Base-by-base conservation (phyloP, 2,329 filamentous ascomycete species). In the Calonectria leucothoes region DNA sequence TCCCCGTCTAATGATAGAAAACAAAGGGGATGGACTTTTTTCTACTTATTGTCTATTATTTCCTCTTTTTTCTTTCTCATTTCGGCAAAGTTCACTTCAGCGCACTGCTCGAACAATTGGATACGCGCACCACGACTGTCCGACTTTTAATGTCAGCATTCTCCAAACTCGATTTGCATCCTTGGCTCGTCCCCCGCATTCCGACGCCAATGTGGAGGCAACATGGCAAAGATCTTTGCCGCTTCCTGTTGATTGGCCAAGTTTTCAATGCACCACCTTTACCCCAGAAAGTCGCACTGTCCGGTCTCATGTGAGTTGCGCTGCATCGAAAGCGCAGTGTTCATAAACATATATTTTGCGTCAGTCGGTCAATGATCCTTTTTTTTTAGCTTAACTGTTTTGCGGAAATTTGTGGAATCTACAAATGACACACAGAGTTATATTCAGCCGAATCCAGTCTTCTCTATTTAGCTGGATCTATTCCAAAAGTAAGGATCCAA, bases 201-300 rank as follows among this genome's bases (percentile, higher is more conserved):
- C 33, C 33, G 7, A 23, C 33, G 7, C 23, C 27, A 15, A 63
- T 25, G 66, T 29, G 27, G 33, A 61, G 39, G 51, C 23, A 14
- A n/a, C 31, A 15, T 64, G 69, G 72, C 17, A 74, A 71, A 74
- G 64, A 51, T 64, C 69, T 74, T 68, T 74, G 68, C 72, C 72
- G 72, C 64, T 52, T 59, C 55, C 31, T 17, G 20, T 12, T 71
- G 37, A 74, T 71, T 68, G 72, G 64, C 17, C 11, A 15, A 23
- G 11, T 11, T 23, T 4, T 3, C 10, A 25, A 8, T 51, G 31
- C 14, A 51, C 25, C 55, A 23, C 55, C 25, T 45, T 29, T 69
- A 48, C 55, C 52, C 51, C 29, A 59, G 55, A 59, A 37, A 39
- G 23, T 11, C 33, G 6, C 23, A 39, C n/a, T 37, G 33, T 59